phyloP scores from a whole-genome alignment of 306 rosid species.

The Prunus mira region DNA sequence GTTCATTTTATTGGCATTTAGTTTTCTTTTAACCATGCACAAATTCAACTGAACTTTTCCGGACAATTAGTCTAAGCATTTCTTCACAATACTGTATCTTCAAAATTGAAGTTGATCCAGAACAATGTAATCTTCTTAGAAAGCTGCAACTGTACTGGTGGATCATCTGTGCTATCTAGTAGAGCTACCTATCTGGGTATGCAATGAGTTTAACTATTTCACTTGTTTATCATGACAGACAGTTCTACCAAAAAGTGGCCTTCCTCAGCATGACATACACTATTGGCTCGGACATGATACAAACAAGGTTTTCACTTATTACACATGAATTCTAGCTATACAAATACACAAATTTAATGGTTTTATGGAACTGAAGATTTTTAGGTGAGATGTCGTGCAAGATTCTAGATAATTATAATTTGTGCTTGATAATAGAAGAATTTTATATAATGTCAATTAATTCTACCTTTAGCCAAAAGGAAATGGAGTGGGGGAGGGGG shows the following conservation, averaged over 20 bases:
- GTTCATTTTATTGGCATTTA: conserved; percentile 22
- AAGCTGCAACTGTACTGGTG: conserved; percentile 16
- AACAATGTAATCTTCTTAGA: conserved; percentile 1
- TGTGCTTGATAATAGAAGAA: background rate
- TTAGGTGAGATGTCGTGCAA: background rate
- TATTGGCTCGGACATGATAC: conserved; percentile 82
- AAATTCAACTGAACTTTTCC: conserved; percentile 1
- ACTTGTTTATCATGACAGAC: conserved; percentile 60
- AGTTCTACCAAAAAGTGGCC: conserved; percentile 51
- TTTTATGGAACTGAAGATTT: background rate
- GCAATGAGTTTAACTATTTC: conserved; percentile 22
- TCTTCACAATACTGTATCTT: background rate
- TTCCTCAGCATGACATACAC: conserved; percentile 78
- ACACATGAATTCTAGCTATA: background rate
- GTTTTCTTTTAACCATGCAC: background rate
- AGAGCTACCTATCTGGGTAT: conserved; percentile 6
- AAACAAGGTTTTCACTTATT: conserved; percentile 44
- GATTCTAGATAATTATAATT: background rate
- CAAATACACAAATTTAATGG: background rate
- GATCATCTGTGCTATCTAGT: conserved; percentile 11
- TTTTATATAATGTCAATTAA: background rate
- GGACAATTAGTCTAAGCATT: background rate
- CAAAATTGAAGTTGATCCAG: conserved; percentile 9
- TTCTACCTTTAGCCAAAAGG: conserved; percentile 2
- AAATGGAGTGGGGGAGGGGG: background rate